A percentile compares a stretch with the other conserved stretches of the same genome.
Conservation (phyloP, 805 yeast genomes). For the Cyberlindnera japonica region DNA sequence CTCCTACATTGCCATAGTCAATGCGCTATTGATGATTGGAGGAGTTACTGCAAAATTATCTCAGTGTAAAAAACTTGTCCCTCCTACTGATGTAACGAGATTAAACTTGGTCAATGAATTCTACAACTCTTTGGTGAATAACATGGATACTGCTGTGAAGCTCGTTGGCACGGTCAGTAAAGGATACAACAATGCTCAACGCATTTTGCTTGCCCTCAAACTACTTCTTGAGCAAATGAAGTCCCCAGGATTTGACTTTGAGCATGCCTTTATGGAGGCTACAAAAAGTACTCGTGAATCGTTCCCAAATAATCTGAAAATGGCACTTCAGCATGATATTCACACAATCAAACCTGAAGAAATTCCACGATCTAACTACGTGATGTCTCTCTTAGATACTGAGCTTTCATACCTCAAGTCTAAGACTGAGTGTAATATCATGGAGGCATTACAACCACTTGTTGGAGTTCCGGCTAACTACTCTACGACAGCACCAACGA, state of each 20-base stretch:
- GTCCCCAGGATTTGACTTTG: constrained; percentile 22
- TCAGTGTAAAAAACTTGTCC: constrained; percentile 19
- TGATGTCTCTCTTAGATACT: constrained; percentile 15
- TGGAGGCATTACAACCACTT: constrained; percentile 20
- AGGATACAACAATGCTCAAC: constrained; percentile 20
- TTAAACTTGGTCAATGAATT: constrained; percentile 14
- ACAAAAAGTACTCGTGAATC: constrained; percentile 1
- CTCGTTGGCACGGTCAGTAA: constrained; percentile 14
- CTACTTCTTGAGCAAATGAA: constrained; percentile 16
- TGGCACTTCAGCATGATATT: constrained; percentile 3
- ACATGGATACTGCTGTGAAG: constrained; percentile 16
- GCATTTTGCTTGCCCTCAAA: constrained; percentile 14
- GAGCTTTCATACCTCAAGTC: constrained; percentile 16
- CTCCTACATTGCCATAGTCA: constrained; percentile 13
- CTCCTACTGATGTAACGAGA: constrained; percentile 8
- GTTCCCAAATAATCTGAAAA: not conserved
- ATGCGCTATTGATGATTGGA: constrained; percentile 13
- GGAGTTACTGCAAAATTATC: constrained; percentile 13
- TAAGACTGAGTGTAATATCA: constrained; percentile 11
- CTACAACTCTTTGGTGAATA: constrained; percentile 3
- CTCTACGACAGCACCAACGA: not conserved
- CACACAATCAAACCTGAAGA: constrained; percentile 18
- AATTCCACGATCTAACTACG: constrained; percentile 17
- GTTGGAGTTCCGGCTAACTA: not conserved
- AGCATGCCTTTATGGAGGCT: constrained; percentile 9